Percentiles rank a stretch among this genome's conserved stretches.
These are phyloP conservation scores for Rhizophora mangle DNA, from an alignment of 345 rosid genomes.

Conservation along the genomic window DNA sequence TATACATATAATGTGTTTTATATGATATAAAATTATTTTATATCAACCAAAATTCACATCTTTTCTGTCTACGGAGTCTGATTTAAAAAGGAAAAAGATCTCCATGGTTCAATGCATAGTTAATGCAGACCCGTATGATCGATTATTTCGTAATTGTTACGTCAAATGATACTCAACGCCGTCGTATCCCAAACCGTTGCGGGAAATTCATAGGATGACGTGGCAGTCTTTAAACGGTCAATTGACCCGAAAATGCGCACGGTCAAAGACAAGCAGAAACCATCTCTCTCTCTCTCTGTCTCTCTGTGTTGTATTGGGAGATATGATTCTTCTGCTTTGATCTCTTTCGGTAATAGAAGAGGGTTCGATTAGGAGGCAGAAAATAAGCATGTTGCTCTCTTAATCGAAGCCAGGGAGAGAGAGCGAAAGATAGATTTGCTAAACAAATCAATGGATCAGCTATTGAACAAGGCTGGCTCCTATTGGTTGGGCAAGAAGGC, in stretches of 20 bases:
- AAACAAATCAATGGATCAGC: constrained; percentile 63
- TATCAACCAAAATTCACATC: no score
- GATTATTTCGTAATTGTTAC: no score
- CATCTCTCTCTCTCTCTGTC: background rate
- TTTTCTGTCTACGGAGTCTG: no score
- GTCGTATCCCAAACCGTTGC: background rate
- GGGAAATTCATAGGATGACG: background rate
- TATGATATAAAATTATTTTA: no score
- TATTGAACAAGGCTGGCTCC: constrained; percentile 83
- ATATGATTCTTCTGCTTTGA: background rate
- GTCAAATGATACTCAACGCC: no score
- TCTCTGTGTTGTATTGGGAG: background rate
- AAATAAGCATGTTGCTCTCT: background rate
- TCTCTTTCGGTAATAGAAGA: background rate
- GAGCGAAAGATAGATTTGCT: background rate
- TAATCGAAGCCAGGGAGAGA: background rate
- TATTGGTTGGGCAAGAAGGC: constrained; percentile 75
- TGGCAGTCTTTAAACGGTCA: background rate
- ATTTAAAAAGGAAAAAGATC: no score
- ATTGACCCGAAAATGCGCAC: background rate
- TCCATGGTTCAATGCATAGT: no score
- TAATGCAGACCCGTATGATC: no score
- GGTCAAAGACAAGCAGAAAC: background rate
- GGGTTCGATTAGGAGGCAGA: background rate
- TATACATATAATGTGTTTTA: no score